Percentiles rank a stretch among this genome's conserved stretches.
Conservation (phyloP, 352 stramenopile species). For the Phytophthora podocarpi region DNA sequence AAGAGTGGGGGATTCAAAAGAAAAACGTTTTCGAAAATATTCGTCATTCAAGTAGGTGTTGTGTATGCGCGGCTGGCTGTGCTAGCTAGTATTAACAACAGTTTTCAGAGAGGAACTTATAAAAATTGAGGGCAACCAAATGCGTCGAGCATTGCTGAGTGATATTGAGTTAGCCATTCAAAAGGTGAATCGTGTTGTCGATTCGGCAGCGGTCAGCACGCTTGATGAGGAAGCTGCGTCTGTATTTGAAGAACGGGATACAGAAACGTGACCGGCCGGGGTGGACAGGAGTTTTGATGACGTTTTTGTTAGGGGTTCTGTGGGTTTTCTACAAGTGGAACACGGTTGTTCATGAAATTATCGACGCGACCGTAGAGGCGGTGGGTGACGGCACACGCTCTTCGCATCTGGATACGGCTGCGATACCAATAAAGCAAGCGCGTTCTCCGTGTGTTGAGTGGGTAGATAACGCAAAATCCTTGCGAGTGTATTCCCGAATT, state of each 20-base stretch:
- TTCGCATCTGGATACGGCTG: background rate
- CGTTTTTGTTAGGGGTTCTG: background rate
- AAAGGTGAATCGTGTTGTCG: background rate
- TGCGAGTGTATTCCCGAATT: slow-evolving; percentile 9
- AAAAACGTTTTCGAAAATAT: slow-evolving; percentile 9
- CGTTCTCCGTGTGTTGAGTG: slow-evolving; percentile 5
- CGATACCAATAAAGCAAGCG: slow-evolving; percentile 4
- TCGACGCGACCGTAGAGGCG: background rate
- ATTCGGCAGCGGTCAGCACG: background rate
- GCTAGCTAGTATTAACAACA: background rate
- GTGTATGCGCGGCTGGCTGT: slow-evolving; percentile 12
- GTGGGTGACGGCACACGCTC: background rate
- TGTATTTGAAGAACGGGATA: background rate
- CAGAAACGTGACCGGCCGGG: too few relatives aligned
- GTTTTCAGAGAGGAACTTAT: slow-evolving; percentile 12
- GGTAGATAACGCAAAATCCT: slow-evolving; percentile 18
- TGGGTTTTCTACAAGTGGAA: background rate
- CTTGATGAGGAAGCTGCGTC: background rate
- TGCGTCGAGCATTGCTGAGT: background rate
- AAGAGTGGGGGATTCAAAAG: background rate
- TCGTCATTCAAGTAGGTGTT: background rate
- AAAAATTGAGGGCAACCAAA: background rate
- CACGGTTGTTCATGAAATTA: slow-evolving; percentile 3
- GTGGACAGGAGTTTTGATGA: background rate
- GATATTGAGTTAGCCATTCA: background rate